phyloP scores from a whole-genome alignment of 768 basidiomycete genomes.

The Omphalotus guepiniiformis region DNA sequence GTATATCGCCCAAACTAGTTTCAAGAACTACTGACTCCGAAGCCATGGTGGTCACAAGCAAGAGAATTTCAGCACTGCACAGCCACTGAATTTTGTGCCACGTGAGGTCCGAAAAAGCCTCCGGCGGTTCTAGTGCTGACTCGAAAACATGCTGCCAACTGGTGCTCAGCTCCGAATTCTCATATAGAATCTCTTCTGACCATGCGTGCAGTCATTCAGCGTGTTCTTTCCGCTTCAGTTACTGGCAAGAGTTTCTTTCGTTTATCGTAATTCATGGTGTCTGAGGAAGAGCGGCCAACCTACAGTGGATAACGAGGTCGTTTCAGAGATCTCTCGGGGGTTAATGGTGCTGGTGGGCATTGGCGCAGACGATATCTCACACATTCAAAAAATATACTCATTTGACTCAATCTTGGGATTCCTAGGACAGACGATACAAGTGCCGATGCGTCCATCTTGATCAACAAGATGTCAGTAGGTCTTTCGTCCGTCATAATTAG shows the following conservation, averaged over 20 bases:
- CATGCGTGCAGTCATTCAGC: constrained; percentile 87
- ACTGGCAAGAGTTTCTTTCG: constrained; percentile 43
- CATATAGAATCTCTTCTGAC: not conserved
- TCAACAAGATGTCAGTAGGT: constrained; percentile 74
- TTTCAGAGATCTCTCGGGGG: constrained; percentile 81
- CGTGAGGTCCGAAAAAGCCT: too few relatives aligned
- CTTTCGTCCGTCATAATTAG: too few relatives aligned
- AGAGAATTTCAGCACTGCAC: not conserved
- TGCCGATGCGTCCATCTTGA: constrained; percentile 63
- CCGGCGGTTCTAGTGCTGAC: too few relatives aligned
- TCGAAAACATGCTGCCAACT: too few relatives aligned
- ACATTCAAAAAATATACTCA: constrained; percentile 4
- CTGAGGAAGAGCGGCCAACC: not conserved
- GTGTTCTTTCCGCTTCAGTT: constrained; percentile 83
- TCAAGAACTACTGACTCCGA: constrained; percentile 68
- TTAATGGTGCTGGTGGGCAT: constrained; percentile 91
- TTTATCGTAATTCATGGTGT: not conserved
- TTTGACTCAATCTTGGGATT: not conserved
- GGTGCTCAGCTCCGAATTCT: too few relatives aligned
- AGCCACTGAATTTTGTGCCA: constrained; percentile 6
- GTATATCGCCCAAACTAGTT: constrained; percentile 82
- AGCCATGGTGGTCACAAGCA: constrained; percentile 10
- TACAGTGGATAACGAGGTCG: constrained; percentile 71
- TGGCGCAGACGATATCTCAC: constrained; percentile 52
- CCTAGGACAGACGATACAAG: constrained; percentile 70